Percentiles rank a stretch among this genome's conserved stretches.
phyloP scores from a whole-genome alignment of 2,329 filamentous ascomycete species.

The Microascus cirrosus region DNA sequence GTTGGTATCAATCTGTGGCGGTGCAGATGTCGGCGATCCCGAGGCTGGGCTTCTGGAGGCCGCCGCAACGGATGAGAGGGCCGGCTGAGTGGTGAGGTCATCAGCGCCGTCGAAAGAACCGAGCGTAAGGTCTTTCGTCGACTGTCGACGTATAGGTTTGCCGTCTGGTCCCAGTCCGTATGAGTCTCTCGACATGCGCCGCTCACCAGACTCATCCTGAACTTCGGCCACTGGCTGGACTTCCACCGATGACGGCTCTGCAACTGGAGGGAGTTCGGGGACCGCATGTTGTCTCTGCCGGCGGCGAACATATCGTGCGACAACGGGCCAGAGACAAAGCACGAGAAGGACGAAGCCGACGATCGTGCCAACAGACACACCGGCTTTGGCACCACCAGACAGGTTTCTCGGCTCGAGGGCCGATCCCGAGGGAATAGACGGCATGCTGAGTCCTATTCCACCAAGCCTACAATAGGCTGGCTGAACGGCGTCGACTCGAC shows the following conservation, averaged over 20 bases:
- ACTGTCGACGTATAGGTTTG: neutral
- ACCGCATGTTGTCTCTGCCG: constrained; percentile 3
- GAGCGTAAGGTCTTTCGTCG: constrained; percentile 3
- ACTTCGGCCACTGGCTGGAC: neutral
- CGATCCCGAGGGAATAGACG: neutral
- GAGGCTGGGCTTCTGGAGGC: neutral
- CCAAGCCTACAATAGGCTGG: neutral
- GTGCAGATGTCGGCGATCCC: neutral
- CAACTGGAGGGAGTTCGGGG: neutral
- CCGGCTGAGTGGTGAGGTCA: neutral
- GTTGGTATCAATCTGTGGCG: constrained; percentile 1
- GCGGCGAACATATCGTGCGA: constrained; percentile 7
- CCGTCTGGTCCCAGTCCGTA: neutral
- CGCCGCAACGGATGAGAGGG: neutral
- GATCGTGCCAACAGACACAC: constrained; percentile 42
- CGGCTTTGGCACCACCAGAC: constrained; percentile 41
- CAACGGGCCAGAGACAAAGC: constrained; percentile 8
- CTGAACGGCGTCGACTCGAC: neutral
- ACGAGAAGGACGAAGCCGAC: constrained; percentile 12
- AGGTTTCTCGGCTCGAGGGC: constrained; percentile 8
- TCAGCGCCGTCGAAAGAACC: constrained; percentile 1
- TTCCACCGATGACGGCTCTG: neutral
- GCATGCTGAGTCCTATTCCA: neutral
- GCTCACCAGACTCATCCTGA: neutral
- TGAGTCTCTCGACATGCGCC: constrained; percentile 4